Evolutionary conservation across 768 basidiomycete species (phyloP).

Genomic region (Hysterangium stoloniferum): DNA sequence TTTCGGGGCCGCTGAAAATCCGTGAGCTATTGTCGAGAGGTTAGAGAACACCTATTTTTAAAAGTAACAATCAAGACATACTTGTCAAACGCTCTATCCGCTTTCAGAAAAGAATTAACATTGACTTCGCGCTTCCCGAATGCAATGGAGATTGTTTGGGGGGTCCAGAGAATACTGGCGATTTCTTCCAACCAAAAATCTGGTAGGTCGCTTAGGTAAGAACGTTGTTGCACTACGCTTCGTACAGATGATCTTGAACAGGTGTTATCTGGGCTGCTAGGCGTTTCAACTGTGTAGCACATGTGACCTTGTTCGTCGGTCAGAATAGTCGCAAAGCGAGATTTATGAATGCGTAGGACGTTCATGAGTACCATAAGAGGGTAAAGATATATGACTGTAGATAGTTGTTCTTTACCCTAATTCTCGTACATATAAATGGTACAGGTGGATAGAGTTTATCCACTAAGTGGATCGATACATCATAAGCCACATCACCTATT

Average conservation of each 20-base stretch:
- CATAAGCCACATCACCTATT: too few relatives aligned
- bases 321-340: neutral
- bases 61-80: slow-evolving; percentile 2
- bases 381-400: too few relatives aligned
- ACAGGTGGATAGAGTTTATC: too few relatives aligned
- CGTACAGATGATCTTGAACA: neutral
- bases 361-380: too few relatives aligned
- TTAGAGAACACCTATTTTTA: neutral
- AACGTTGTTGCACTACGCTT: slow-evolving; percentile 1
- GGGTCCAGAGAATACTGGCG: slow-evolving; percentile 1
- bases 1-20: slow-evolving; percentile 1
- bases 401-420: too few relatives aligned
- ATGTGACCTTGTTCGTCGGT: neutral
- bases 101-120: neutral
- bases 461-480: too few relatives aligned
- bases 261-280: neutral
- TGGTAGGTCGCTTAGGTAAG: neutral
- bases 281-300: slow-evolving; percentile 3
- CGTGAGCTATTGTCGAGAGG: slow-evolving; percentile 2
- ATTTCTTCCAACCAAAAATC: slow-evolving; percentile 11
- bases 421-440: too few relatives aligned
- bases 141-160: neutral
- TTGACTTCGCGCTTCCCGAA: neutral
- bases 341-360: too few relatives aligned
- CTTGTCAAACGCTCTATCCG: slow-evolving; percentile 4